These are phyloP conservation scores for Botryotinia convoluta DNA, from an alignment of 2,329 filamentous ascomycete genomes.

Conservation along the genomic window DNA sequence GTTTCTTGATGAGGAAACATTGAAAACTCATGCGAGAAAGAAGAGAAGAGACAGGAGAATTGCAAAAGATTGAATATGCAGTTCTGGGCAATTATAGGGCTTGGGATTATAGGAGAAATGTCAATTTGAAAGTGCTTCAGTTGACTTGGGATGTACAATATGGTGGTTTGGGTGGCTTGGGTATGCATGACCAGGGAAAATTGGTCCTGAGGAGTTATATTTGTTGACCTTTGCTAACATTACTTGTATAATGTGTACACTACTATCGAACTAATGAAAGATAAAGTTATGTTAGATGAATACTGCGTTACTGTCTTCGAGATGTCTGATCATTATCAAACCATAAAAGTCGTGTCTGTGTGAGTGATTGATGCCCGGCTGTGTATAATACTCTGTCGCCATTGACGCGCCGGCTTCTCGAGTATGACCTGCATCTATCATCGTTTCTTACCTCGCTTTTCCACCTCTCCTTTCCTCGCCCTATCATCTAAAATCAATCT, in stretches of 20 bases:
- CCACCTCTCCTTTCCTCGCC: too few species aligned
- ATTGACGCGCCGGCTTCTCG: too few species aligned
- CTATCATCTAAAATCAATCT: too few species aligned
- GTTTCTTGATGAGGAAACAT: constrained; percentile 45
- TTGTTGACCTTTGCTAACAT: constrained; percentile 1
- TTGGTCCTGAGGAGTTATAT: constrained; percentile 4
- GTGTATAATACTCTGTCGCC: too few species aligned
- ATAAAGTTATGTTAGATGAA: not conserved
- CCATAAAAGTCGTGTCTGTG: too few species aligned
- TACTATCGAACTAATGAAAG: not conserved
- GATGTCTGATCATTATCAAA: too few species aligned
- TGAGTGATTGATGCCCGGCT: too few species aligned
- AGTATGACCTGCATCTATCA: too few species aligned
- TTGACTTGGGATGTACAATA: constrained; percentile 30
- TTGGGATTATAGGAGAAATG: constrained; percentile 23
- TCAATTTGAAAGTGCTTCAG: constrained; percentile 41
- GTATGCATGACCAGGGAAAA: constrained; percentile 5
- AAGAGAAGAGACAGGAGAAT: constrained; percentile 47
- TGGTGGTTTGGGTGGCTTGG: constrained; percentile 7
- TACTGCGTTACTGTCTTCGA: not conserved
- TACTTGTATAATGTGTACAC: constrained; percentile 17
- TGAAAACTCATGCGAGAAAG: constrained; percentile 60
- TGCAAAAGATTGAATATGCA: constrained; percentile 23
- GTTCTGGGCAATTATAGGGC: constrained; percentile 16
- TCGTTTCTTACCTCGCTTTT: too few species aligned